Evolutionary conservation across 768 basidiomycete genomes (phyloP).

Genomic region (Termitomyces eurrhizus): DNA sequence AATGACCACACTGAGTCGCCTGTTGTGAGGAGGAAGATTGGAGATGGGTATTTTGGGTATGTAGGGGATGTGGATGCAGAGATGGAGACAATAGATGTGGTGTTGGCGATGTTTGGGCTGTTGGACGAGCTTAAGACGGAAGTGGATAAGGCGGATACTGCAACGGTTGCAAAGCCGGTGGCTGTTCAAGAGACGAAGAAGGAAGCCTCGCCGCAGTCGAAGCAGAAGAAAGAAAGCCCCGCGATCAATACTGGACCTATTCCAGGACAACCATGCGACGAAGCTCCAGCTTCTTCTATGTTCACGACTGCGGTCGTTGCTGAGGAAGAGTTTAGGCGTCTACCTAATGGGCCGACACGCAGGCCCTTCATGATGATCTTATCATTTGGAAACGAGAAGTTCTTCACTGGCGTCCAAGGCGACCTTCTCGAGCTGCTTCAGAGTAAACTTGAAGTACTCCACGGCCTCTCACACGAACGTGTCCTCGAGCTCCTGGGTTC

Average conservation of each 20-base stretch:
- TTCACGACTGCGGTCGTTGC: not conserved
- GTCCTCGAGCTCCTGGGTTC: slow-evolving; percentile 21
- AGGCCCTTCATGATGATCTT: slow-evolving; percentile 18
- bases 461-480: slow-evolving; percentile 20
- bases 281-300: not conserved
- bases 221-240: not conserved
- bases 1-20: slow-evolving; percentile 25
- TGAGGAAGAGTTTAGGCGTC: not conserved
- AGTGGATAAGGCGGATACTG: not conserved
- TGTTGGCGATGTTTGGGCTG: slow-evolving; percentile 35
- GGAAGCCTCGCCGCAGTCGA: not conserved
- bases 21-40: slow-evolving; percentile 26
- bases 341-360: slow-evolving; percentile 6
- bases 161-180: not conserved
- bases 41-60: slow-evolving; percentile 33
- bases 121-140: slow-evolving; percentile 17
- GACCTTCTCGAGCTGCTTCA: slow-evolving; percentile 14
- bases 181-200: not conserved
- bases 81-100: slow-evolving; percentile 26
- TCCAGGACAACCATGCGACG: not conserved
- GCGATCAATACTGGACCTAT: not conserved
- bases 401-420: slow-evolving; percentile 13
- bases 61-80: slow-evolving; percentile 43
- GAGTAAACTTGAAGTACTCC: slow-evolving; percentile 19
- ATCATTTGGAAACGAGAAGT: slow-evolving; percentile 14